Percentiles rank a stretch among this genome's conserved stretches.
These are phyloP conservation scores for Rhodamnia argentea DNA, from an alignment of 345 rosid genomes.

Conservation along the genomic window DNA sequence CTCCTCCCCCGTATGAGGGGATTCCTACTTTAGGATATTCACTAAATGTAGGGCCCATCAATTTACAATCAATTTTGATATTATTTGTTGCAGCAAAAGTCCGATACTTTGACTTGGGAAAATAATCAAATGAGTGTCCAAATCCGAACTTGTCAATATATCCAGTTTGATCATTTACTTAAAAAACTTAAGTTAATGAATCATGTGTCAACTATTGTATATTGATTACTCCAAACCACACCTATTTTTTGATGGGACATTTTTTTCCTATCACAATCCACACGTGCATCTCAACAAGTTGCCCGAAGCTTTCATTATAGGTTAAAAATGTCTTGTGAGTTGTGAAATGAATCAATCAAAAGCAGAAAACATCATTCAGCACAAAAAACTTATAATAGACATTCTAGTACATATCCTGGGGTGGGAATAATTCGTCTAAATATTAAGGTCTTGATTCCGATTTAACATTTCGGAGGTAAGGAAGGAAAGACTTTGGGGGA, in stretches of 20 bases:
- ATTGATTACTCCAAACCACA: not conserved
- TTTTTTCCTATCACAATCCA: not conserved
- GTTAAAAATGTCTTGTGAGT: not conserved
- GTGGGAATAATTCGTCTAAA: not conserved
- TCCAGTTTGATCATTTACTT: not conserved
- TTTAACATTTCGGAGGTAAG: not conserved
- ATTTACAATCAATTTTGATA: too few relatives aligned
- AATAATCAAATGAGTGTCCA: fast-evolving
- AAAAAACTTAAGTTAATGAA: fast-evolving
- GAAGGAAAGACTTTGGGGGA: not conserved
- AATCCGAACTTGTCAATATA: fast-evolving
- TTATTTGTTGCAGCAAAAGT: not conserved
- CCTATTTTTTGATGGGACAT: fast-evolving
- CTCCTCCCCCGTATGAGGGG: too few relatives aligned
- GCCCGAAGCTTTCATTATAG: not conserved
- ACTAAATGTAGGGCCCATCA: too few relatives aligned
- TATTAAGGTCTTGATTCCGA: constrained; percentile 4
- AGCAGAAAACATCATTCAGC: not conserved
- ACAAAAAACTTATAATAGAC: not conserved
- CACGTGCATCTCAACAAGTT: fast-evolving
- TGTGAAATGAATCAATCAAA: not conserved
- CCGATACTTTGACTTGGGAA: not conserved
- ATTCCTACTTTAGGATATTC: too few relatives aligned
- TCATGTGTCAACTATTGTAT: not conserved
- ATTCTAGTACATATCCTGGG: not conserved